Base-by-base conservation (phyloP, 768 basidiomycete species). In the Leccinum ochraceum region DNA sequence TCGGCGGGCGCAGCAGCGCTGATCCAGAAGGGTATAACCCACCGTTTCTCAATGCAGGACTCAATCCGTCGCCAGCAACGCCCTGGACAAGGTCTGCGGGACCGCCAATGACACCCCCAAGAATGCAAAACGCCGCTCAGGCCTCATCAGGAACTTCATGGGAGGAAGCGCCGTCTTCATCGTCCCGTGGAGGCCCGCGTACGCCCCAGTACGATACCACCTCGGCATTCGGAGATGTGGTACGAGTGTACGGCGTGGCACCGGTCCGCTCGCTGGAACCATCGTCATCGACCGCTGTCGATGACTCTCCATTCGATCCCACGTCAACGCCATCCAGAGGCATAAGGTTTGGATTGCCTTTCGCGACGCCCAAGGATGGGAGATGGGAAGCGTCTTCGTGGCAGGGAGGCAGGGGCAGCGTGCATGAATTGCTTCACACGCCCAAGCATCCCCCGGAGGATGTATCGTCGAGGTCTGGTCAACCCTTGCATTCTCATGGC, bases 251-350 rank as follows among this genome's bases (percentile, higher is more conserved):
- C 65, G 69, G 71, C 1, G 57, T 60, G 28, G 78, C 78, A 8
- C 79, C 81, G 22, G 67, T 77, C 36, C 67, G 75, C 32, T 75
- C 72, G 32, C 70, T 74, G 53, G 79, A 80, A 44, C 53, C 61
- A 4, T 46, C 52, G 28, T 52, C 60, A 39, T 57, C 60, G 17
- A 73, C 63, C 53, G 37, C 59, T 4, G 72, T 73, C 22, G 84
- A 87, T 17, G 85, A 85, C 46, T 76, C 80, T 6, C 83, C 86
- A 1, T 93, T 91, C 67, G 90, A 93, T 71, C 89, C 90, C 6
- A 85, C 86, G 26, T 88, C 89, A 20, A 92, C 90, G 9, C 90
- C 90, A 4, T 92, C 90, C n/a, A 79, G 90, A 49, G 89, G 90
- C 4, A 85, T 90, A 65, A 84, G 78, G 67, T 85, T 89, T 65